Evolutionary conservation across 768 basidiomycete species (phyloP).

Genomic region (Leccinellum luteum): DNA sequence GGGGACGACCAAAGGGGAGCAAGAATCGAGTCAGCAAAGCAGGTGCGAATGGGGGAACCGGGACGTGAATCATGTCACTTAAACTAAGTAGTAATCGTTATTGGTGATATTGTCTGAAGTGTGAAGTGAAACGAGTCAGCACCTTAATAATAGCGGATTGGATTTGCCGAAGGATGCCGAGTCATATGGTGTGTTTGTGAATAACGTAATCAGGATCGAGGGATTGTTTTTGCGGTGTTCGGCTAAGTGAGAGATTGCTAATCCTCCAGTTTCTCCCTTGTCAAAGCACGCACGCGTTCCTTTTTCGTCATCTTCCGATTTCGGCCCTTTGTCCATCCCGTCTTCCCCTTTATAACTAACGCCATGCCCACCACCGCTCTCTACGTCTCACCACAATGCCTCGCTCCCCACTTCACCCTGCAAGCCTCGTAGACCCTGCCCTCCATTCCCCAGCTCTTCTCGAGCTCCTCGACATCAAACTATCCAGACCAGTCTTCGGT

Average conservation of each 20-base stretch:
- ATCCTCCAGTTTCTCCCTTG: constrained; percentile 17
- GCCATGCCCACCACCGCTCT: constrained; percentile 11
- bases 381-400: constrained; percentile 12
- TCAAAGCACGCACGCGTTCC: constrained; percentile 19
- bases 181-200: background rate
- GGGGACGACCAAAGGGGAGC: constrained; percentile 70
- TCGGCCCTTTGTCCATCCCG: constrained; percentile 32
- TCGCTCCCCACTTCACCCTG: constrained; percentile 40
- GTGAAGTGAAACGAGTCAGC: background rate
- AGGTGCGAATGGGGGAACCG: constrained; percentile 5
- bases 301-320: constrained; percentile 32
- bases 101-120: background rate
- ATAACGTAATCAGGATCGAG: constrained; percentile 13
- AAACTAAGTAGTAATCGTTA: too few species aligned
- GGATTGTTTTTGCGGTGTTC: constrained; percentile 6
- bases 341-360: constrained; percentile 34
- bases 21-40: constrained; percentile 44
- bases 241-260: constrained; percentile 21
- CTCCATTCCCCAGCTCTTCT: constrained; percentile 64
- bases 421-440: constrained; percentile 60
- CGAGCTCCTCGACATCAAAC: constrained; percentile 64
- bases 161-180: background rate
- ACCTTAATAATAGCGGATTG: background rate
- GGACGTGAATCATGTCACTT: too few species aligned
- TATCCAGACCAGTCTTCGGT: constrained; percentile 65